Conservation (phyloP, 2,329 filamentous ascomycete species). For the Iodosphaeria phyllophila region DNA sequence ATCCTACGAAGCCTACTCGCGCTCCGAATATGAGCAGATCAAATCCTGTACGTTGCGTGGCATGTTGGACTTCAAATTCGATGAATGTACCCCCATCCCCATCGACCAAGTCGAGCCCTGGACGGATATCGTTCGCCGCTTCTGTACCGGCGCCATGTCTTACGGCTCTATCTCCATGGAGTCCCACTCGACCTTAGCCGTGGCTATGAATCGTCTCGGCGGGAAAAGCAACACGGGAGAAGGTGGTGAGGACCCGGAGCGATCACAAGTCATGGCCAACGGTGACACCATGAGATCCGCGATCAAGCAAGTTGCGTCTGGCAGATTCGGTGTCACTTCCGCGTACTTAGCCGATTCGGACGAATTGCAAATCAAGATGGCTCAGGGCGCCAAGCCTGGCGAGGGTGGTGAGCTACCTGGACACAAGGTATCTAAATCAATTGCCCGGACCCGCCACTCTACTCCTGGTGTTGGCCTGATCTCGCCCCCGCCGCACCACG, state of each 20-base stretch:
- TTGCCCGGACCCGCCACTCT: slow-evolving; percentile 86
- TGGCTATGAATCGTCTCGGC: slow-evolving; percentile 91
- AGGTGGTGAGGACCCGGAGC: slow-evolving; percentile 88
- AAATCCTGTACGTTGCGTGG: slow-evolving; percentile 91
- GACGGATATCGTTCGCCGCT: slow-evolving; percentile 93
- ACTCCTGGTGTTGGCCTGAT: slow-evolving; percentile 93
- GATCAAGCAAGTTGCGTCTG: slow-evolving; percentile 94
- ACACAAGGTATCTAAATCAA: slow-evolving; percentile 89
- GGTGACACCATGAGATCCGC: slow-evolving; percentile 94
- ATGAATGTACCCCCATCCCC: slow-evolving; percentile 65
- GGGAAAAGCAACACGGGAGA: slow-evolving; percentile 97
- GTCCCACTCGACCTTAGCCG: slow-evolving; percentile 83
- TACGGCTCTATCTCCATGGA: slow-evolving; percentile 99
- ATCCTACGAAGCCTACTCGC: slow-evolving; percentile 91
- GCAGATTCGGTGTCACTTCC: slow-evolving; percentile 88
- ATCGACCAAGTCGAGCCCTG: slow-evolving; percentile 96
- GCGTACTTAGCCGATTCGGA: slow-evolving; percentile 90
- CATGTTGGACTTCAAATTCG: slow-evolving; percentile 90
- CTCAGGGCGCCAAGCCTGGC: slow-evolving; percentile 91
- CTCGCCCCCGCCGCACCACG: slow-evolving; percentile 88
- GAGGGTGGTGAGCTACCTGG: slow-evolving; percentile 94
- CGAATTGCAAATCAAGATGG: slow-evolving; percentile 98
- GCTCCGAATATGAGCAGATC: slow-evolving; percentile 86
- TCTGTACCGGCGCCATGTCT: slow-evolving; percentile 95
- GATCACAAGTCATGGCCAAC: slow-evolving; percentile 70